Conservation (phyloP, 2,329 filamentous ascomycete genomes). For the Cryphonectria nitschkei region DNA sequence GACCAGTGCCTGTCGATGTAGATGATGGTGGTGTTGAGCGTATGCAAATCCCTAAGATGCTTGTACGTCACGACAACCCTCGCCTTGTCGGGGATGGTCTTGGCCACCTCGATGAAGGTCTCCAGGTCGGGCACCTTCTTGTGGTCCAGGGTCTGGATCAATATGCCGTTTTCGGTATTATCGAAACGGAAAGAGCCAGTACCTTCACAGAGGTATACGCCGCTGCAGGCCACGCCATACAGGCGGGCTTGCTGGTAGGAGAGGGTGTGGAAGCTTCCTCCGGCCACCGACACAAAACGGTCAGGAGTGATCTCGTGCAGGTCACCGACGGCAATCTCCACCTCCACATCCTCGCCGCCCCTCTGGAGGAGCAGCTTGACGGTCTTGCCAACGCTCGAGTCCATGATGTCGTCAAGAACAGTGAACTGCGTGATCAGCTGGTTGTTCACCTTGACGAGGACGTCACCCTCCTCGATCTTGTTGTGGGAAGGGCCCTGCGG, state of each 20-base stretch:
- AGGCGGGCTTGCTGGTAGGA: constrained; percentile 98
- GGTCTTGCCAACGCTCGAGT: constrained; percentile 80
- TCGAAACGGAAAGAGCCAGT: constrained; percentile 82
- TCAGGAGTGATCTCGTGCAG: constrained; percentile 94
- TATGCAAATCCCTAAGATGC: constrained; percentile 92
- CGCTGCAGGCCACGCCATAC: constrained; percentile 89
- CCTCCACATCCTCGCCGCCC: constrained; percentile 83
- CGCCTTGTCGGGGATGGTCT: constrained; percentile 77
- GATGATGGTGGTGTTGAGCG: constrained; percentile 88
- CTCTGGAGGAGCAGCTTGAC: constrained; percentile 84
- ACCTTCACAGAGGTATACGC: constrained; percentile 93
- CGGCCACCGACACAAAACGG: constrained; percentile 91
- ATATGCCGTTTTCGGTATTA: constrained; percentile 77
- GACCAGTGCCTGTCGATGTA: constrained; percentile 96
- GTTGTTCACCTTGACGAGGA: constrained; percentile 90
- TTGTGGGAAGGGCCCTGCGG: constrained; percentile 85
- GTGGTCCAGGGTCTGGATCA: constrained; percentile 90
- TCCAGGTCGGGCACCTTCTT: constrained; percentile 87
- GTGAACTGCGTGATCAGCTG: constrained; percentile 94
- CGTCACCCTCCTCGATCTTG: constrained; percentile 92
- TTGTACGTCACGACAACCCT: constrained; percentile 91
- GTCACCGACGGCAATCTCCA: constrained; percentile 84
- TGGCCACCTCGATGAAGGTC: constrained; percentile 89
- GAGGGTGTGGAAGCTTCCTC: constrained; percentile 91
- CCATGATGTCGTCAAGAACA: constrained; percentile 85